A percentile compares a stretch with the other conserved stretches of the same genome.
phyloP scores from a whole-genome alignment of 345 rosid species.

The Hibiscus tridactylites region DNA sequence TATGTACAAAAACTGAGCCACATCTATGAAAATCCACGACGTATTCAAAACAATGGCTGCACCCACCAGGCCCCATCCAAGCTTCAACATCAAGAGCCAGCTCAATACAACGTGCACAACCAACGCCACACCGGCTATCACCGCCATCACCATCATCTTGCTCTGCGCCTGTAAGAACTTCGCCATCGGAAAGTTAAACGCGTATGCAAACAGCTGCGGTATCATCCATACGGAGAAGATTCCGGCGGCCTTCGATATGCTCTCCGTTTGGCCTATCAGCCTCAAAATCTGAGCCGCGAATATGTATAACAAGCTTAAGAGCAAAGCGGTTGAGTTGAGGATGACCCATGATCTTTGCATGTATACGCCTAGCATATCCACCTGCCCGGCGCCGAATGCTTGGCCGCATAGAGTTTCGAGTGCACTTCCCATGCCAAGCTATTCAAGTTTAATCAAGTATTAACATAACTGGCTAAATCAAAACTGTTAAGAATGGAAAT shows the following conservation, averaged over 20 bases:
- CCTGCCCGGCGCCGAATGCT: constrained; percentile 80
- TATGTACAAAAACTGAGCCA: constrained; percentile 53
- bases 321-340: constrained; percentile 45
- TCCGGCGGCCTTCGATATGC: constrained; percentile 70
- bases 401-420: constrained; percentile 94
- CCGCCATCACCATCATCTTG: constrained; percentile 83
- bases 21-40: constrained; percentile 63
- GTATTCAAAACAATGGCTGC: constrained; percentile 60
- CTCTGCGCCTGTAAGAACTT: constrained; percentile 89
- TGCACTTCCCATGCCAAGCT: constrained; percentile 99
- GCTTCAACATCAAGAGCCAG: constrained; percentile 58
- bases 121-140: constrained; percentile 49
- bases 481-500: not conserved
- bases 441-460: not conserved
- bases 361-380: constrained; percentile 84
- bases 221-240: constrained; percentile 67
- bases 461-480: not conserved
- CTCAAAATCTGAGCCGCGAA: constrained; percentile 47
- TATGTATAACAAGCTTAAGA: constrained; percentile 49
- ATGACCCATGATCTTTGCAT: constrained; percentile 93
- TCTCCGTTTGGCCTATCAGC: constrained; percentile 60
- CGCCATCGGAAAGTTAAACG: constrained; percentile 66
- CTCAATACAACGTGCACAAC: constrained; percentile 49
- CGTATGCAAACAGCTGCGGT: constrained; percentile 77
- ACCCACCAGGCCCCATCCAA: constrained; percentile 69